Evolutionary conservation across 2,329 filamentous ascomycete species (phyloP).

Genomic region (Nemania serpens): DNA sequence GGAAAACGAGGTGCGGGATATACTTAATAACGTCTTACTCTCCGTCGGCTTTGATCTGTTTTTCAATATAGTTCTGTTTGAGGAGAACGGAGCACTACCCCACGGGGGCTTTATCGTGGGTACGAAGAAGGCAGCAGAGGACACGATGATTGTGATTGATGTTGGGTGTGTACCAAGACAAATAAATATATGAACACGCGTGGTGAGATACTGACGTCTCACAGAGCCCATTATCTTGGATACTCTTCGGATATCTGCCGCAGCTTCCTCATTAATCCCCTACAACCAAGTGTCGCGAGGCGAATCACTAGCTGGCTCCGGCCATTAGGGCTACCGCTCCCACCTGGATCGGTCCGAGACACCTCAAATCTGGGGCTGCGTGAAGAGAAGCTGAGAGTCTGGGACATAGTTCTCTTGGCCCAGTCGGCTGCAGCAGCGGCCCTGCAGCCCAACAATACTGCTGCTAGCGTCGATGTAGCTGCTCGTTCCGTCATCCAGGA

Average conservation of each 20-base stretch:
- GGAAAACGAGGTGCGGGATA: conserved; percentile 60
- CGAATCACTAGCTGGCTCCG: conserved; percentile 7
- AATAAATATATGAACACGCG: not conserved
- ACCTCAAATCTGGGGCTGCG: conserved; percentile 32
- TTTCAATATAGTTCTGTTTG: conserved; percentile 68
- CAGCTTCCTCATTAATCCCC: no score
- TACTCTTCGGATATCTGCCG: no score
- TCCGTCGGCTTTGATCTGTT: conserved; percentile 61
- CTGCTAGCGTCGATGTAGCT: conserved; percentile 64
- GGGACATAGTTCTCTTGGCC: conserved; percentile 62
- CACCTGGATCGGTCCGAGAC: not conserved
- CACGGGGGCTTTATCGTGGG: conserved; percentile 59
- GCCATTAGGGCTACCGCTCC: not conserved
- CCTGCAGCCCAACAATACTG: conserved; percentile 56
- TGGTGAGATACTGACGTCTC: conserved; percentile 17
- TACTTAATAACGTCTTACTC: conserved; percentile 59
- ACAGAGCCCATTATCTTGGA: no score
- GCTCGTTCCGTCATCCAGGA: conserved; percentile 60
- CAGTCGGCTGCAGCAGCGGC: conserved; percentile 59
- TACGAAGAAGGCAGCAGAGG: conserved; percentile 54
- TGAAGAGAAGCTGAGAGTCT: conserved; percentile 60
- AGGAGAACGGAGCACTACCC: conserved; percentile 57
- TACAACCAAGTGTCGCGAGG: no score
- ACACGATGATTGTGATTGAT: conserved; percentile 66
- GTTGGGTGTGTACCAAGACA: conserved; percentile 48